phyloP scores from a whole-genome alignment of 2,329 filamentous ascomycete genomes.

The Ophiostoma ips region DNA sequence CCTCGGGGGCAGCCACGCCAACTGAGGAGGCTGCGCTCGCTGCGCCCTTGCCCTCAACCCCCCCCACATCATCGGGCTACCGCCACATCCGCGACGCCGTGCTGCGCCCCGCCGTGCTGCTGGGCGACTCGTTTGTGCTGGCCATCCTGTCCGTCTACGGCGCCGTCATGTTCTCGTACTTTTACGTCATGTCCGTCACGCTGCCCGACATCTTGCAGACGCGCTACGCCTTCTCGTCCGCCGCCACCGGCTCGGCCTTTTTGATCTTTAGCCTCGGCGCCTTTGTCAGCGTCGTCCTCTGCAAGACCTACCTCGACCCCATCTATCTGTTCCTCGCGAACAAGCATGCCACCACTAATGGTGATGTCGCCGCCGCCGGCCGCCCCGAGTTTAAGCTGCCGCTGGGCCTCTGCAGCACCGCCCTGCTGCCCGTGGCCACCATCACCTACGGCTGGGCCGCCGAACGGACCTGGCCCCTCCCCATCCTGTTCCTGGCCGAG shows the following conservation, averaged over 20 bases:
- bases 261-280: conserved; percentile 41
- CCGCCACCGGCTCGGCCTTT: conserved; percentile 38
- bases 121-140: conserved; percentile 29
- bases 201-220: conserved; percentile 35
- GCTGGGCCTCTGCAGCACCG: conserved; percentile 31
- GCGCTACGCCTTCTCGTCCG: conserved; percentile 34
- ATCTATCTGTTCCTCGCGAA: conserved; percentile 34
- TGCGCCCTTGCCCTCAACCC: conserved; percentile 11
- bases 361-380: conserved; percentile 19
- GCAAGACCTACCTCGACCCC: conserved; percentile 36
- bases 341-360: conserved; percentile 13
- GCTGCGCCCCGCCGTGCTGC: conserved; percentile 32
- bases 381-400: conserved; percentile 42
- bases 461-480: conserved; percentile 27
- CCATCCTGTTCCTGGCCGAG: conserved; percentile 29
- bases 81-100: conserved; percentile 35
- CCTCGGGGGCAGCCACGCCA: conserved; percentile 11
- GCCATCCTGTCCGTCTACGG: conserved; percentile 31
- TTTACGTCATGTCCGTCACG: conserved; percentile 40
- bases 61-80: conserved; percentile 26
- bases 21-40: not conserved
- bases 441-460: conserved; percentile 38
- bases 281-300: conserved; percentile 30
- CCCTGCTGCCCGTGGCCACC: conserved; percentile 31
- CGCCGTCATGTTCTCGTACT: conserved; percentile 35